A percentile compares a stretch with the other conserved stretches of the same genome.
Evolutionary conservation across 768 basidiomycete species (phyloP).

Genomic region (Naganishia onofrii): DNA sequence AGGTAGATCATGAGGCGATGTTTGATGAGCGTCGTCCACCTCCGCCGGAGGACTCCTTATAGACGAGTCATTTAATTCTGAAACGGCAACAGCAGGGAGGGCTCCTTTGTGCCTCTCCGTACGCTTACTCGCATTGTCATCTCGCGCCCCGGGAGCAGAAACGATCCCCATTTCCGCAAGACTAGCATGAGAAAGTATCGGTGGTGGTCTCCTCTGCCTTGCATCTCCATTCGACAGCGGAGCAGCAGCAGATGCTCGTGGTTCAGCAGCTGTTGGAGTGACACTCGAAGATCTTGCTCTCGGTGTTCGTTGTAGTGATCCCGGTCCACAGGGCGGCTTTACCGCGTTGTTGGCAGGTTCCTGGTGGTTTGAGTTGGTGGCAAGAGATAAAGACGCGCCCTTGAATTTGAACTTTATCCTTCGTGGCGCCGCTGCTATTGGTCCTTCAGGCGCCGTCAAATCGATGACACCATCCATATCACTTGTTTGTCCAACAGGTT

Average conservation of each 20-base stretch:
- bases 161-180: not conserved
- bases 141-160: no score
- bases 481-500: not conserved
- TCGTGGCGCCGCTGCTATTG: not conserved
- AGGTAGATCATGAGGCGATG: no score
- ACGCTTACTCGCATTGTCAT: not conserved
- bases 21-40: not conserved
- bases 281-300: no score
- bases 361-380: not conserved
- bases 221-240: not conserved
- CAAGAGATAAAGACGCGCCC: not conserved
- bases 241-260: no score
- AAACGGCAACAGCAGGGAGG: not conserved
- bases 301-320: no score
- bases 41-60: not conserved
- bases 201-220: not conserved
- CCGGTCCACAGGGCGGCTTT: not conserved
- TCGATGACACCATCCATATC: not conserved
- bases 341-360: no score
- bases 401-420: constrained; percentile 18
- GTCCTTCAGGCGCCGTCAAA: not conserved
- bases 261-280: no score
- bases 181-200: constrained; percentile 1
- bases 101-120: not conserved
- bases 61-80: not conserved